Conservation (phyloP, 2,329 filamentous ascomycete species). For the Lithohypha guttulata region DNA sequence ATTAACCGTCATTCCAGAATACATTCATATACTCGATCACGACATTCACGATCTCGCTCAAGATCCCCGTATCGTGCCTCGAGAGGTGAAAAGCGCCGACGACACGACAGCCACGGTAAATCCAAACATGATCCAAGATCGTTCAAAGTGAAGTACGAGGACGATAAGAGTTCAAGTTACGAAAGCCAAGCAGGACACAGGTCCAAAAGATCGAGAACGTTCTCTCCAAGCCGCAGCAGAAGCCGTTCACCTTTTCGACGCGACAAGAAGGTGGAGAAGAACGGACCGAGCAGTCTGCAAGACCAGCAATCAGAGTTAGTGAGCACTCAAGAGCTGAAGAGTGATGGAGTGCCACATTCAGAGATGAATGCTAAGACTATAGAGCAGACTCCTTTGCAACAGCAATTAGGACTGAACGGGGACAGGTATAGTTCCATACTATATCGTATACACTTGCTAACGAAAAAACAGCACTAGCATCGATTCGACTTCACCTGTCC, state of each 20-base stretch:
- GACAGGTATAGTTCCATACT: too few relatives aligned
- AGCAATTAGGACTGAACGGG: constrained; percentile 15
- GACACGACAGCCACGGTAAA: constrained; percentile 29
- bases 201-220: constrained; percentile 26
- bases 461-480: constrained; percentile 12
- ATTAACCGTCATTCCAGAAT: constrained; percentile 90
- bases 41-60: constrained; percentile 26
- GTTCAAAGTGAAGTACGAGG: constrained; percentile 28
- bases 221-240: constrained; percentile 33
- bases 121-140: constrained; percentile 24
- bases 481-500: constrained; percentile 31
- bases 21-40: constrained; percentile 37
- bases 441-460: too few relatives aligned
- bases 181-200: constrained; percentile 42
- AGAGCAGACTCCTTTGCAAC: constrained; percentile 1
- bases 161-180: constrained; percentile 33
- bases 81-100: constrained; percentile 33
- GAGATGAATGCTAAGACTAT: constrained; percentile 8
- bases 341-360: constrained; percentile 40
- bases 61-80: constrained; percentile 33
- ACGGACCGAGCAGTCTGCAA: not conserved
- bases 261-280: not conserved
- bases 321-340: constrained; percentile 53
- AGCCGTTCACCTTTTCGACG: constrained; percentile 36
- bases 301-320: constrained; percentile 37